phyloP scores from a whole-genome alignment of 2,329 filamentous ascomycete genomes.

The Catunica adiposa region DNA sequence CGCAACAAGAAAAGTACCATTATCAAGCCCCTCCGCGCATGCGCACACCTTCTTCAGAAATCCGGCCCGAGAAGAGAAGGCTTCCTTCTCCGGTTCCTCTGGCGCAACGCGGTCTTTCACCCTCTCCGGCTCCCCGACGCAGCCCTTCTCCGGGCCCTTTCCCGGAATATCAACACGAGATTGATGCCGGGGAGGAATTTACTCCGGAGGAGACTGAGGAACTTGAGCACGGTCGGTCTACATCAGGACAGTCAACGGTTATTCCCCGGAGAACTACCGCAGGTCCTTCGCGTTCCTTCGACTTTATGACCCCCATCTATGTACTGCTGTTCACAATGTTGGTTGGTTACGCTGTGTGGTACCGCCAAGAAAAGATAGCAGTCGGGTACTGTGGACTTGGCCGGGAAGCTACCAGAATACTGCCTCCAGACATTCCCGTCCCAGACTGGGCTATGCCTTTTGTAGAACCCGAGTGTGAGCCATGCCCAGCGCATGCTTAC shows the following conservation, averaged over 20 bases:
- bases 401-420: slow-evolving; percentile 36
- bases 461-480: slow-evolving; percentile 68
- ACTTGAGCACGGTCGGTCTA: slow-evolving; percentile 51
- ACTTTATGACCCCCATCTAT: slow-evolving; percentile 48
- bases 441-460: slow-evolving; percentile 57
- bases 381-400: slow-evolving; percentile 90
- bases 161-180: slow-evolving; percentile 15
- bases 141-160: slow-evolving; percentile 13
- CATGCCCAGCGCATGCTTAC: slow-evolving; percentile 76
- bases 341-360: slow-evolving; percentile 62
- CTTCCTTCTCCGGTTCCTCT: slow-evolving; percentile 8
- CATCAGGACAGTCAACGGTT: slow-evolving; percentile 32
- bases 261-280: slow-evolving; percentile 27
- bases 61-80: not conserved
- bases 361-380: slow-evolving; percentile 86
- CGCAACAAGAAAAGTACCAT: slow-evolving; percentile 9
- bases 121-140: slow-evolving; percentile 11
- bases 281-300: slow-evolving; percentile 24
- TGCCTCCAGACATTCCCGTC: slow-evolving; percentile 35
- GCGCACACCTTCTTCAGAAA: slow-evolving; percentile 1
- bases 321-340: slow-evolving; percentile 56
- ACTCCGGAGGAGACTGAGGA: slow-evolving; percentile 80
- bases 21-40: slow-evolving; percentile 3
- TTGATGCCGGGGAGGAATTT: slow-evolving; percentile 77
- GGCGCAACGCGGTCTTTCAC: slow-evolving; percentile 11